A percentile compares a stretch with the other conserved stretches of the same genome.
phyloP scores from a whole-genome alignment of 805 yeast species.

The Candida maltosa region DNA sequence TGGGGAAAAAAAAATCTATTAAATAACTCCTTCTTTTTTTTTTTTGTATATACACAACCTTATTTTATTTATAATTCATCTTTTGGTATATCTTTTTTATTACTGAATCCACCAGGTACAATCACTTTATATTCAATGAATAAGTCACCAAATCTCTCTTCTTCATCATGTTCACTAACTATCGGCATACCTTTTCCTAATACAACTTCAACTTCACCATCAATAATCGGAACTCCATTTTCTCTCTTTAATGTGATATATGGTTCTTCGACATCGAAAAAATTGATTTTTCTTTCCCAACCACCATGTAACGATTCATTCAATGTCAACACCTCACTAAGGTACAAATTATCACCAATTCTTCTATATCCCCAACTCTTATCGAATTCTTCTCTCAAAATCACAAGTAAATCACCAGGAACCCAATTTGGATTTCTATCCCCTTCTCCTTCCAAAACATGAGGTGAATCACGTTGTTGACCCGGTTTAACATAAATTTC shows the following conservation, averaged over 20 bases:
- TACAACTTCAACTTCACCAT: conserved; percentile 72
- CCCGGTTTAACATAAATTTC: conserved; percentile 70
- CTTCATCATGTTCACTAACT: conserved; percentile 28
- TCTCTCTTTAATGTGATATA: conserved; percentile 45
- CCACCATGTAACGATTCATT: conserved; percentile 76
- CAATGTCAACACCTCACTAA: conserved; percentile 74
- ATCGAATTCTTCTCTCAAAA: conserved; percentile 50
- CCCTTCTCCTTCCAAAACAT: conserved; percentile 69
- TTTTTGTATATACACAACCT: neutral
- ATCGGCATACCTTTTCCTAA: conserved; percentile 86
- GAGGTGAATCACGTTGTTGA: conserved; percentile 53
- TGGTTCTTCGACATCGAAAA: conserved; percentile 59
- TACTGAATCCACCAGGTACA: conserved; percentile 14
- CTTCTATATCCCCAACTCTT: conserved; percentile 84
- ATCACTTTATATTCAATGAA: conserved; percentile 50
- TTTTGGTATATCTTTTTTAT: conserved; percentile 3
- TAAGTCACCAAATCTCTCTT: conserved; percentile 46
- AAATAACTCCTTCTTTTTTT: neutral
- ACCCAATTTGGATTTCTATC: conserved; percentile 79
- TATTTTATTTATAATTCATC: conserved; percentile 10
- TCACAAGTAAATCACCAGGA: conserved; percentile 77
- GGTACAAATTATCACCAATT: conserved; percentile 65
- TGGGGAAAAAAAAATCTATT: no score
- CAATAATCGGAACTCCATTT: conserved; percentile 48
- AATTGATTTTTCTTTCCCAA: conserved; percentile 69